Conservation (phyloP, 106 monocot genomes). For the Platanthera zijinensis region DNA sequence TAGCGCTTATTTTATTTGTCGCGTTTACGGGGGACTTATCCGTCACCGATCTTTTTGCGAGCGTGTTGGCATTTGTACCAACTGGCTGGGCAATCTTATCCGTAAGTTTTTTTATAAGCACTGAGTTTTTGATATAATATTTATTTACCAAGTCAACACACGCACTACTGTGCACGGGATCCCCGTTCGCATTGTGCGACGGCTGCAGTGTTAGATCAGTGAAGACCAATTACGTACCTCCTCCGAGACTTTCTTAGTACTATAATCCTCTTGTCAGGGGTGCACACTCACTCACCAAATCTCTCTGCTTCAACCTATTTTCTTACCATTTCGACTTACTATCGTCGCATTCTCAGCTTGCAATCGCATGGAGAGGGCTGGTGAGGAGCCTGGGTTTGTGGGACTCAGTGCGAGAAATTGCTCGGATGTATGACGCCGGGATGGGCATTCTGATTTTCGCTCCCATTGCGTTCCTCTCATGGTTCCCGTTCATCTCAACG, state of each 20-base stretch:
- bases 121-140: too few relatives aligned
- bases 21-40: slow-evolving; percentile 54
- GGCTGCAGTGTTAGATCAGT: too few relatives aligned
- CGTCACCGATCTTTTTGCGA: slow-evolving; percentile 74
- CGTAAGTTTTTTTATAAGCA: slow-evolving; percentile 37
- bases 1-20: slow-evolving; percentile 43
- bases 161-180: too few relatives aligned
- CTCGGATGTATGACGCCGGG: slow-evolving; percentile 93
- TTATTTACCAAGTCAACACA: too few relatives aligned
- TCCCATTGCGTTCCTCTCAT: slow-evolving; percentile 75
- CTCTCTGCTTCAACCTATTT: background rate
- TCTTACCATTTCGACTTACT: background rate
- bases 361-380: slow-evolving; percentile 64
- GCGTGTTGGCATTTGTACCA: slow-evolving; percentile 68
- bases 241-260: too few relatives aligned
- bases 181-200: too few relatives aligned
- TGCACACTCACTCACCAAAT: background rate
- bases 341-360: slow-evolving; percentile 37
- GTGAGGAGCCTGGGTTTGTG: slow-evolving; percentile 55
- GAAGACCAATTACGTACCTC: too few relatives aligned
- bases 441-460: slow-evolving; percentile 87
- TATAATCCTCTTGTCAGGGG: too few relatives aligned
- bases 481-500: slow-evolving; percentile 96
- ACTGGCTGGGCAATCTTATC: slow-evolving; percentile 81
- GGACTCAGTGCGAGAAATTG: slow-evolving; percentile 80